phyloP scores from a whole-genome alignment of 2,329 filamentous ascomycete genomes.

The Venturia pyrina region DNA sequence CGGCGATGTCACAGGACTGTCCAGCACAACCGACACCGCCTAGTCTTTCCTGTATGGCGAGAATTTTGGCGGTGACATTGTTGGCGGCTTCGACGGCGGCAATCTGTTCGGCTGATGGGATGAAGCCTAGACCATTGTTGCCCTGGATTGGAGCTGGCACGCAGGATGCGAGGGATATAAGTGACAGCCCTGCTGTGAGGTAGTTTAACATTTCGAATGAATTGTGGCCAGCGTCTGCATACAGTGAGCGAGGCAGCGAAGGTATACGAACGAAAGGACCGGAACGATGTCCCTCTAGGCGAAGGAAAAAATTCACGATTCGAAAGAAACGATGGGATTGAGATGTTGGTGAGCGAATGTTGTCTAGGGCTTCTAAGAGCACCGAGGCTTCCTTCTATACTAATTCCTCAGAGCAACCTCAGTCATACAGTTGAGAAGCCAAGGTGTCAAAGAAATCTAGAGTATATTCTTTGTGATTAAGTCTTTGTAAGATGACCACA shows the following conservation, averaged over 20 bases:
- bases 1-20: slow-evolving; percentile 4
- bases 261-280: not conserved
- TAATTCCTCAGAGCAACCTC: not conserved
- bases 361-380: not conserved
- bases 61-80: not conserved
- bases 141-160: not conserved
- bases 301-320: not conserved
- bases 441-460: not conserved
- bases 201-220: not conserved
- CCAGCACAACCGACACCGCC: not conserved
- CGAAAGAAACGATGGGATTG: not conserved
- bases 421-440: not conserved
- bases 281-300: not conserved
- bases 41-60: not conserved
- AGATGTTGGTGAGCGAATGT: not conserved
- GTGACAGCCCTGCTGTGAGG: not conserved
- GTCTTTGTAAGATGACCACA: not conserved
- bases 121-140: not conserved
- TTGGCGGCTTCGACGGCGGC: slow-evolving; percentile 6
- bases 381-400: not conserved
- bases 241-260: not conserved
- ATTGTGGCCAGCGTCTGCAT: not conserved
- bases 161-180: not conserved
- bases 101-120: not conserved
- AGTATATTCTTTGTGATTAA: not conserved